phyloP scores from a whole-genome alignment of 129 eudicot genomes.

The Dittrichia graveolens region DNA sequence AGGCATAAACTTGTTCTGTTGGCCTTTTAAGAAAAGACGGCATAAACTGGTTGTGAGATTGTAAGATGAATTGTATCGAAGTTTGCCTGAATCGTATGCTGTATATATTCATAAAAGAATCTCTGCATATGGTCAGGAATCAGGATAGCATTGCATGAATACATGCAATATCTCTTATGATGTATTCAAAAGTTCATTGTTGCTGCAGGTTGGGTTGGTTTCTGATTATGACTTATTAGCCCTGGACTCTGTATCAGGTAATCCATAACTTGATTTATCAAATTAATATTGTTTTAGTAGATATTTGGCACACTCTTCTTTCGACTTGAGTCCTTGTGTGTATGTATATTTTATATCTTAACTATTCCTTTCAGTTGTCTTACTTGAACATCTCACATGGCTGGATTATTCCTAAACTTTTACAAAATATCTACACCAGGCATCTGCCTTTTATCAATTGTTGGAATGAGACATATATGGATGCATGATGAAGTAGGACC shows the following conservation, averaged over 20 bases:
- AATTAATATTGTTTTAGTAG: slow-evolving; percentile 12
- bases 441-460: neutral
- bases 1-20: neutral
- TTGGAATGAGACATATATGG: neutral
- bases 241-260: slow-evolving; percentile 92
- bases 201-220: slow-evolving; percentile 87
- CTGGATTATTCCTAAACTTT: neutral
- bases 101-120: slow-evolving; percentile 5
- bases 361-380: neutral
- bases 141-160: slow-evolving; percentile 9
- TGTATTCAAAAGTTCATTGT: slow-evolving; percentile 27
- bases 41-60: neutral
- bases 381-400: slow-evolving; percentile 20
- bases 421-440: neutral
- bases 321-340: neutral
- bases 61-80: slow-evolving; percentile 10
- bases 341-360: slow-evolving; percentile 1
- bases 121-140: slow-evolving; percentile 17
- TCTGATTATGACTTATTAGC: slow-evolving; percentile 97
- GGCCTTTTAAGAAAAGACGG: no score
- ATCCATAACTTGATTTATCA: slow-evolving; percentile 12
- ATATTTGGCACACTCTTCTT: neutral
- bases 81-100: neutral
- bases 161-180: slow-evolving; percentile 10
- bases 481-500: neutral